Evolutionary conservation across 768 basidiomycete genomes (phyloP).

Genomic region (Pseudohyphozyma bogoriensis): DNA sequence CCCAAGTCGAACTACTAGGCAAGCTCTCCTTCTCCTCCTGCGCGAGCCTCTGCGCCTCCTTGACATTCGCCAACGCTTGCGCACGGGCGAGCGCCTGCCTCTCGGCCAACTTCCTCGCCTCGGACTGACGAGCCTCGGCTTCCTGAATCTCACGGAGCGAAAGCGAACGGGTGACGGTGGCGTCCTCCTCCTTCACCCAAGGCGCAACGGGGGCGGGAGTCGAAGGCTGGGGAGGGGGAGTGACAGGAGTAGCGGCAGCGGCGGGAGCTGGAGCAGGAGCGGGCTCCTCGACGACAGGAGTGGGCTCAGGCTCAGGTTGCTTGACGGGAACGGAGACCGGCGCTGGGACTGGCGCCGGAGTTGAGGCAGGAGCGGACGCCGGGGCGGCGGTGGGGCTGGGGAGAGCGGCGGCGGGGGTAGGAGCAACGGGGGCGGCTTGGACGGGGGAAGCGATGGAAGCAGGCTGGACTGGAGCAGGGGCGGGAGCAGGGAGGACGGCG

Average conservation of each 20-base stretch:
- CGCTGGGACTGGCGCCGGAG: neutral
- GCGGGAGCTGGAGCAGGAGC: neutral
- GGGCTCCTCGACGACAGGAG: neutral
- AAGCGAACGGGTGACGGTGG: constrained; percentile 46
- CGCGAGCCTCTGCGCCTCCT: constrained; percentile 30
- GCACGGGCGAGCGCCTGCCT: constrained; percentile 48
- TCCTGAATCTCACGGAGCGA: constrained; percentile 93
- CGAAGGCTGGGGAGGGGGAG: constrained; percentile 38
- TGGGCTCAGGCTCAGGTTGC: neutral
- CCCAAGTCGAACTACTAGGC: constrained; percentile 64
- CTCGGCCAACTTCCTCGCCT: constrained; percentile 61
- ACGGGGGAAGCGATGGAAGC: neutral
- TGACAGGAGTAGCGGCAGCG: constrained; percentile 48
- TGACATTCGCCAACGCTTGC: constrained; percentile 38
- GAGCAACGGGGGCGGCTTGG: neutral
- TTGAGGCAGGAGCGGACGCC: neutral
- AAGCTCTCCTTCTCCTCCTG: constrained; percentile 30
- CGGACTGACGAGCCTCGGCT: constrained; percentile 70
- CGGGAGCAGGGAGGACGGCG: neutral
- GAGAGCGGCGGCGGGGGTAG: neutral
- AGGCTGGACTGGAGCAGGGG: no score
- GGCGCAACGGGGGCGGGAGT: constrained; percentile 30
- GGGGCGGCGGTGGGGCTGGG: neutral
- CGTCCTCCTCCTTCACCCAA: constrained; percentile 44
- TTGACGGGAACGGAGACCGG: neutral